Evolutionary conservation across 2,329 filamentous ascomycete genomes (phyloP), one percentile per base, ranked within the genome.

Genomic region (Colletotrichum chrysophilum): DNA sequence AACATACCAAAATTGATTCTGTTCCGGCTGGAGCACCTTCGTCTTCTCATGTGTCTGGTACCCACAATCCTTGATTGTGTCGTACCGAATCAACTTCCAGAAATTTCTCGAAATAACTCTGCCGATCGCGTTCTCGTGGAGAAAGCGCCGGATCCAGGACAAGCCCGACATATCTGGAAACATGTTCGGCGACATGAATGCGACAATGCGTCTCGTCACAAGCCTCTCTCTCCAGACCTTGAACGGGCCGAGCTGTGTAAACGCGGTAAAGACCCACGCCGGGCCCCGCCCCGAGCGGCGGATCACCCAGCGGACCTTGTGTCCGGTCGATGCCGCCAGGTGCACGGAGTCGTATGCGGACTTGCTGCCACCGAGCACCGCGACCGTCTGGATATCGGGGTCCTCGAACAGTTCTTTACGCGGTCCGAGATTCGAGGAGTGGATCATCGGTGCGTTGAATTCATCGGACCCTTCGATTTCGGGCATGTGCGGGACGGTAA

Each of bases 291-390:
- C 91, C n/a, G 83, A 87, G n/a, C 87, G 84, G 60, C 91, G 87
- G 71, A 93, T 90, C 6, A 93, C 83, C 86, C 91, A 88, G 69
- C 90, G 87, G 10, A 92, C 91, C 68, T 88, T 83, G 55, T 89
- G 86, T 4, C 90, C 90, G 1, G 87, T 82, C 0, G 86, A 85
- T 7, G 89, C 91, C 68, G 89, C 90, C 3, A 89, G 86, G 79
- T 93, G 93, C 0, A 90, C 91, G 3, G 89, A 89, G 80, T 94
- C 93, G 86, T 89, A 93, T 3, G 90, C 90, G 2, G 90, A 92
- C 79, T 94, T 94, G 18, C 87, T 87, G 0, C 87, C 91, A 4
- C 92, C 93, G 5, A 94, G 85, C 4, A 94, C 87, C 0, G 89
- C 87, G 5, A 88, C 86, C 3, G 82, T 83, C 58, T 86, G 79